phyloP scores from a whole-genome alignment of 768 basidiomycete genomes.

The Gymnopilus junonius region DNA sequence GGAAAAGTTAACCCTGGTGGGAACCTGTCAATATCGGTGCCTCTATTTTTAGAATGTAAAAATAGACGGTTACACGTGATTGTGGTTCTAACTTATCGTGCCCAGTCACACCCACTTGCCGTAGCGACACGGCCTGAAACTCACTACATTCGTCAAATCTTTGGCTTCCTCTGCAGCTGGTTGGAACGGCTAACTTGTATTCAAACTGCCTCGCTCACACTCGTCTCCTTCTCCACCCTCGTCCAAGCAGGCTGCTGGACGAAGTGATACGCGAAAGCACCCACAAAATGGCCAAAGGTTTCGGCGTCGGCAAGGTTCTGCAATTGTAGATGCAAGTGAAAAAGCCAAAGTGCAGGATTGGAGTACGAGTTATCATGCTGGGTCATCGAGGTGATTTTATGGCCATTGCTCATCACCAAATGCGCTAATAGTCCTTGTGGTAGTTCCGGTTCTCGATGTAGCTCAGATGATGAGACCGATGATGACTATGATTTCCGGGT shows the following conservation, averaged over 20 bases:
- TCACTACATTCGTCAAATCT: not conserved
- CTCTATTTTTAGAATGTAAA: constrained; percentile 5
- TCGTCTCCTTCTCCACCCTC: constrained; percentile 79
- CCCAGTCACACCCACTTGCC: not conserved
- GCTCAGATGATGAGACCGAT: constrained; percentile 63
- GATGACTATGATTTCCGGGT: constrained; percentile 47
- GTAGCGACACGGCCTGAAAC: not conserved
- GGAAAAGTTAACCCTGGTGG: not conserved
- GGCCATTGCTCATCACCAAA: not conserved
- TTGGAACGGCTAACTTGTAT: constrained; percentile 10
- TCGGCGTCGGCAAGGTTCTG: constrained; percentile 40
- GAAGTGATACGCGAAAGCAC: constrained; percentile 50
- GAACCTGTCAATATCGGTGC: not conserved
- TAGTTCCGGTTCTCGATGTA: constrained; percentile 55
- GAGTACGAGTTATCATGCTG: constrained; percentile 89
- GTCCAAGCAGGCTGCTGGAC: constrained; percentile 54
- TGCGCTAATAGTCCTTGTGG: not conserved
- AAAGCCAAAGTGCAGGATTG: constrained; percentile 54
- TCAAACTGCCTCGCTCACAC: constrained; percentile 79
- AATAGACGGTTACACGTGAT: constrained; percentile 9
- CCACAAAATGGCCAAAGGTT: constrained; percentile 36
- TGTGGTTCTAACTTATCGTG: constrained; percentile 12
- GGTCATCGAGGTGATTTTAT: constrained; percentile 68
- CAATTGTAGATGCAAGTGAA: constrained; percentile 24
- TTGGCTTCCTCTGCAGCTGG: not conserved